These are phyloP conservation scores for Isabelozyma pseudorhagii DNA, from an alignment of 805 yeast species.

Conservation along the genomic window DNA sequence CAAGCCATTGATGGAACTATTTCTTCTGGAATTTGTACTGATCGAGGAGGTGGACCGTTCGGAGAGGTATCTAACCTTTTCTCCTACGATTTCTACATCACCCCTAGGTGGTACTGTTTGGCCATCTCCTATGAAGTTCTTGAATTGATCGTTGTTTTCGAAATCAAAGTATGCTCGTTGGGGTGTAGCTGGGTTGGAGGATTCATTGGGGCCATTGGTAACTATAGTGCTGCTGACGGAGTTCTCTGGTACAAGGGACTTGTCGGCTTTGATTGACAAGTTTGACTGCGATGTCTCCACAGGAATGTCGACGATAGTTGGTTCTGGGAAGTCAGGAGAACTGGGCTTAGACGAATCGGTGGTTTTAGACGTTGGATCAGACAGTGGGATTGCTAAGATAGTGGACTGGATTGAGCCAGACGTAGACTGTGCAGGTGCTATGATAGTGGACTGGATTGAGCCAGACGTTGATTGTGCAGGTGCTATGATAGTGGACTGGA, in stretches of 20 bases:
- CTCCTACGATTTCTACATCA: constrained; percentile 11
- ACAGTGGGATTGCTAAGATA: not conserved
- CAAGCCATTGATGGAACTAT: not conserved
- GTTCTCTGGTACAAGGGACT: not conserved
- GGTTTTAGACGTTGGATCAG: not conserved
- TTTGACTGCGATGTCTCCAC: not conserved
- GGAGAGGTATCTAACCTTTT: constrained; percentile 11
- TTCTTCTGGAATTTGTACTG: not conserved
- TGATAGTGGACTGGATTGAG: no score
- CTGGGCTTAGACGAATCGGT: not conserved
- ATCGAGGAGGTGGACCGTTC: constrained; percentile 15
- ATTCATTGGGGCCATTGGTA: not conserved
- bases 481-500: no score
- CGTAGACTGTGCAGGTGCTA: no score
- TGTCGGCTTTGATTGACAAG: not conserved
- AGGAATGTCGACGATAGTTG: not conserved
- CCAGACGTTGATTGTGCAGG: no score
- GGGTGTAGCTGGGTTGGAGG: not conserved
- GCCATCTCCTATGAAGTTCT: constrained; percentile 14
- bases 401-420: no score
- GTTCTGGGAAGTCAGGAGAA: constrained; percentile 1
- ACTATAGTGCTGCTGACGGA: not conserved
- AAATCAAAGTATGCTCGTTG: constrained; percentile 2
- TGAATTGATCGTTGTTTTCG: constrained; percentile 8
- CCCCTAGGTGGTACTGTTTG: constrained; percentile 25